Evolutionary conservation across 2,329 filamentous ascomycete species (phyloP), one percentile per base, ranked within the genome.

Genomic region (Monilinia polystroma): DNA sequence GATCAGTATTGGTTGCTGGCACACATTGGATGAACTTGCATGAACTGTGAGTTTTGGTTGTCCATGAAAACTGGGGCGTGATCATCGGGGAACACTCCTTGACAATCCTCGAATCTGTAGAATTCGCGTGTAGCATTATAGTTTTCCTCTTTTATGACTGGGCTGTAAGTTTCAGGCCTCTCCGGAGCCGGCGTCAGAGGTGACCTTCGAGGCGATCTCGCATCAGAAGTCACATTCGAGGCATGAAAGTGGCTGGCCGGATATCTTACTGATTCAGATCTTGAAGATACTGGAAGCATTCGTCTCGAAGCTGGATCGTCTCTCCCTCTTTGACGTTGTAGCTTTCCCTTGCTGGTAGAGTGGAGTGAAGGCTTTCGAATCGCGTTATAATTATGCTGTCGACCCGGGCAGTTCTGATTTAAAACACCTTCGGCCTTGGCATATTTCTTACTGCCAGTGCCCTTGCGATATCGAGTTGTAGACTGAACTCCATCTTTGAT

Each of bases 401-500:
- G 58, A 23, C 47, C 26, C 32, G 38, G n/a, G 18, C 26, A 47
- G n/a, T 16, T 62, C 23, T 49, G 63, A 26, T 43, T 51, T n/a
- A n/a, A 26, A 10, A 18, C 16, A 10, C 45, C 38, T 32, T 66
- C 65, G n/a, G 65, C 41, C 14, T 63, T 66, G 51, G 72, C 70
- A n/a, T 72, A 67, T 68, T 78, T 80, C 69, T 79, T 82, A 69
- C 74, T 74, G 64, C 56, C 76, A 73, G 68, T 79, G 73, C 68
- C 79, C 79, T 87, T 88, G 70, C 90, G 86, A 77, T 91, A 93
- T 70, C 89, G 82, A 1, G 94, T 97, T 0, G 94, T 98, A 67
- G 92, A 94, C 77, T 93, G 87, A 60, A 97, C 90, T 35, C 91
- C 91, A 32, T 89, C 80, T 26, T 79, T 78, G 43, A 92, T 79